Percentiles rank a stretch among this genome's conserved stretches.
phyloP scores from a whole-genome alignment of 371 early-diverging fungal genomes.

The Neoconidiobolus thromboides region DNA sequence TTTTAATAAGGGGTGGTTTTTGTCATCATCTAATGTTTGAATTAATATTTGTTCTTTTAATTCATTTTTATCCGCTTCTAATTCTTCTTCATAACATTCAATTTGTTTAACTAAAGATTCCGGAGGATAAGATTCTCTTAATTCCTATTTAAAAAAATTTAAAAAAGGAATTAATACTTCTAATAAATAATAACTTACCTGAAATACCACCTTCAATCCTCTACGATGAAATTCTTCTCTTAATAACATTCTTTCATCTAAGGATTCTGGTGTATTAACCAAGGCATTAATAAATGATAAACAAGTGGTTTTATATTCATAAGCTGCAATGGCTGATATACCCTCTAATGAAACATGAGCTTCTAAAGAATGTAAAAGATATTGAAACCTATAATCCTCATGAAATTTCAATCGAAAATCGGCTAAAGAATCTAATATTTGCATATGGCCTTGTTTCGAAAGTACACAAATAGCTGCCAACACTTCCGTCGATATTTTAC shows the following conservation, averaged over 20 bases:
- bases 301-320: constrained; percentile 27
- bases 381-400: constrained; percentile 41
- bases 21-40: not conserved
- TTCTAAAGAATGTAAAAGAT: constrained; percentile 24
- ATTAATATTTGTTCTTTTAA: constrained; percentile 18
- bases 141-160: not conserved
- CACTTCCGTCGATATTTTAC: constrained; percentile 24
- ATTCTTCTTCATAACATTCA: constrained; percentile 20
- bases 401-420: constrained; percentile 25
- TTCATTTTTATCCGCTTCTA: constrained; percentile 25
- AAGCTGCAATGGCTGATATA: constrained; percentile 3
- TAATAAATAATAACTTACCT: not conserved
- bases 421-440: constrained; percentile 24
- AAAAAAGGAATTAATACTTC: too few species aligned
- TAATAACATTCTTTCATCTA: constrained; percentile 26
- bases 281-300: constrained; percentile 28
- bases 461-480: constrained; percentile 26
- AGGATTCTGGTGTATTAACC: constrained; percentile 25
- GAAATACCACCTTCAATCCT: constrained; percentile 28
- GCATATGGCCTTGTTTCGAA: constrained; percentile 23
- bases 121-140: constrained; percentile 16
- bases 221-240: constrained; percentile 32
- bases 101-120: constrained; percentile 21
- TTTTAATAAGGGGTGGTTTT: constrained; percentile 9
- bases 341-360: constrained; percentile 9